Evolutionary conservation across 106 monocot genomes (phyloP).

Genomic region (Apostasia shenzhenica): DNA sequence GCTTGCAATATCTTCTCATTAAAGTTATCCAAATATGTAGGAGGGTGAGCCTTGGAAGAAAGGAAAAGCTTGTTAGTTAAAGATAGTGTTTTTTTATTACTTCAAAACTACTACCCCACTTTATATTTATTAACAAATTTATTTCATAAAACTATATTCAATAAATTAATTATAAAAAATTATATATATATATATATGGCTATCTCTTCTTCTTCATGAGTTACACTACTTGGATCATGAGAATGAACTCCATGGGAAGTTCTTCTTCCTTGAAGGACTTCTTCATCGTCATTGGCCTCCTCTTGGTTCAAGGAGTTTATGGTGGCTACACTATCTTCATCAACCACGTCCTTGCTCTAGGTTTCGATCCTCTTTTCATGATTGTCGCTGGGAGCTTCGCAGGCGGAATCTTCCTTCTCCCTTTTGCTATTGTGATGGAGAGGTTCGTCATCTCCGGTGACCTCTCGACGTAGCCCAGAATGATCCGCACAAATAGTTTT

Average conservation of each 20-base stretch:
- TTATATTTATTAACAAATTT: too few species aligned
- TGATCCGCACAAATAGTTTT: not conserved
- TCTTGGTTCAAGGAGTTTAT: slow-evolving; percentile 24
- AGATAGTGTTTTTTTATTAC: too few species aligned
- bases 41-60: too few species aligned
- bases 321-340: slow-evolving; percentile 27
- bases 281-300: slow-evolving; percentile 22
- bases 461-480: not conserved
- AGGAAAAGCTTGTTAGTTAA: too few species aligned
- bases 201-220: not conserved
- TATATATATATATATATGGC: not conserved
- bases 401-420: slow-evolving; percentile 35
- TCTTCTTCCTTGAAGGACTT: slow-evolving; percentile 12
- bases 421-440: slow-evolving; percentile 39
- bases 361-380: slow-evolving; percentile 31
- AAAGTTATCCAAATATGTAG: too few species aligned
- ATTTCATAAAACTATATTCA: too few species aligned
- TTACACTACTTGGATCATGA: not conserved
- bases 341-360: slow-evolving; percentile 18
- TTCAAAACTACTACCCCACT: too few species aligned
- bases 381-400: slow-evolving; percentile 16
- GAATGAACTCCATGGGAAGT: not conserved
- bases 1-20: too few species aligned
- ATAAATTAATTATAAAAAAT: too few species aligned
- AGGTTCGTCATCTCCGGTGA: slow-evolving; percentile 14